Evolutionary conservation across 2,329 filamentous ascomycete genomes (phyloP).

Genomic region (Paradendryphiella salina): DNA sequence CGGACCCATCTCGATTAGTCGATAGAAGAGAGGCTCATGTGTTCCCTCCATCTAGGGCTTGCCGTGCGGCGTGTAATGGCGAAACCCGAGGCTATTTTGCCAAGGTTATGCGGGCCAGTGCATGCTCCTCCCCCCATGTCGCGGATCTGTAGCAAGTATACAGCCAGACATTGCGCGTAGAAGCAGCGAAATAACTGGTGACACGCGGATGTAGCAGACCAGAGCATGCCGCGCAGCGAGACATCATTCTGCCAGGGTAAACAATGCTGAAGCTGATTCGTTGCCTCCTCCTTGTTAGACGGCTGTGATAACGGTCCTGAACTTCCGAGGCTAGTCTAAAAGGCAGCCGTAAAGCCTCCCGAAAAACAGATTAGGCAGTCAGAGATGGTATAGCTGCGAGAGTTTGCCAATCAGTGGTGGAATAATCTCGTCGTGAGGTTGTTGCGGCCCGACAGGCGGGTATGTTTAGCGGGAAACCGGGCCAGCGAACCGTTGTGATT

Average conservation of each 20-base stretch:
- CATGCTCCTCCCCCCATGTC: slow-evolving; percentile 16
- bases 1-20: slow-evolving; percentile 30
- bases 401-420: slow-evolving; percentile 35
- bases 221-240: slow-evolving; percentile 24
- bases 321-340: slow-evolving; percentile 37
- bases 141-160: slow-evolving; percentile 13
- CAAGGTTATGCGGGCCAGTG: slow-evolving; percentile 16
- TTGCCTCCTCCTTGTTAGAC: slow-evolving; percentile 16
- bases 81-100: slow-evolving; percentile 26
- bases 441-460: slow-evolving; percentile 37
- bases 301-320: slow-evolving; percentile 43
- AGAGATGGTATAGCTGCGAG: slow-evolving; percentile 3
- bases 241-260: slow-evolving; percentile 25
- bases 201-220: slow-evolving; percentile 28
- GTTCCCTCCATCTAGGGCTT: slow-evolving; percentile 39
- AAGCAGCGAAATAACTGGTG: slow-evolving; percentile 21
- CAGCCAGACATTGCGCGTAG: slow-evolving; percentile 25
- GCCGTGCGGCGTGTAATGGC: slow-evolving; percentile 34
- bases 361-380: slow-evolving; percentile 27
- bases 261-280: slow-evolving; percentile 31
- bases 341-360: slow-evolving; percentile 18
- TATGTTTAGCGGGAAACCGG: slow-evolving; percentile 33
- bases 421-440: slow-evolving; percentile 39
- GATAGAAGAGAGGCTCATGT: slow-evolving; percentile 29
- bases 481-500: slow-evolving; percentile 25